Percentiles rank a stretch among this genome's conserved stretches.
Evolutionary conservation across 2,329 filamentous ascomycete genomes (phyloP).

Genomic region (Fusarium dlaminii): DNA sequence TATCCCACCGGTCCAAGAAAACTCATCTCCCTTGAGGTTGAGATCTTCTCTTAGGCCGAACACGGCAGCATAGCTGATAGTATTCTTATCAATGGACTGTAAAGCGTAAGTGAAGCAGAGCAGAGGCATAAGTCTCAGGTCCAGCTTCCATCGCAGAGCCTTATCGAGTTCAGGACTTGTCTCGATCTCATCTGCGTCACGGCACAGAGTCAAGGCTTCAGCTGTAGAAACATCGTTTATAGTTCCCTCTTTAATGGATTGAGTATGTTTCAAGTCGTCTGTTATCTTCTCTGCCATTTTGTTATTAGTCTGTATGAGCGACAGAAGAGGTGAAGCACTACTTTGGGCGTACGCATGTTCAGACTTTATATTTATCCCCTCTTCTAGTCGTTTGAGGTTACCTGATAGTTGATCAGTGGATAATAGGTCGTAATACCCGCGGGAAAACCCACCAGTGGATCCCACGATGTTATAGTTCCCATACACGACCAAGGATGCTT

Average conservation of each 20-base stretch:
- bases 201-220: not conserved
- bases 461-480: not conserved
- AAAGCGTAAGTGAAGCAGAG: not conserved
- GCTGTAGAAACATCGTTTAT: conserved; percentile 2
- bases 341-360: rapidly evolving
- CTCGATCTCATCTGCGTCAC: not conserved
- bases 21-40: not conserved
- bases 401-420: not conserved
- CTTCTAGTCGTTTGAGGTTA: not conserved
- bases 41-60: not conserved
- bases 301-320: rapidly evolving
- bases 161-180: not conserved
- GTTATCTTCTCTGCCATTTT: not conserved
- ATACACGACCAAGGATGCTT: not conserved
- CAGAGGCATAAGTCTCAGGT: not conserved
- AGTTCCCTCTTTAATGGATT: not conserved
- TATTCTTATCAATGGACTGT: conserved; percentile 9
- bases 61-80: conserved; percentile 4
- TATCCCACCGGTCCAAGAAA: not conserved
- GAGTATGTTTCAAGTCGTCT: not conserved
- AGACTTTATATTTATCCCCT: not conserved
- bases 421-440: not conserved
- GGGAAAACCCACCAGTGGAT: not conserved
- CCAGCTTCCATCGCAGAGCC: not conserved
- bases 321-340: rapidly evolving